Conservation (phyloP, 345 rosid species). For the Dimocarpus longan region DNA sequence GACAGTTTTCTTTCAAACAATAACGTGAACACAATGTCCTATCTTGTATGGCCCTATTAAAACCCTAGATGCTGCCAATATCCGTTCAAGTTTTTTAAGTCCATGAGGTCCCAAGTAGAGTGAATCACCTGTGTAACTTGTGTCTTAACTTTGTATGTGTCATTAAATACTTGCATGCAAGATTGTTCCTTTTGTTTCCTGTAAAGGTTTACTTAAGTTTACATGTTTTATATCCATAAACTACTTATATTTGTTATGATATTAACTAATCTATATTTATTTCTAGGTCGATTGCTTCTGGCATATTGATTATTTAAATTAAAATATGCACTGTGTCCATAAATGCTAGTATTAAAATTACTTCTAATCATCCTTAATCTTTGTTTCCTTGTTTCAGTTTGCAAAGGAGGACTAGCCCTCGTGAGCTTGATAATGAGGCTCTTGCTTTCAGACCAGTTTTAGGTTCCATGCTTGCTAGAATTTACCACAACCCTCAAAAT, state of each 20-base stretch:
- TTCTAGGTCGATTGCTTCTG: not conserved
- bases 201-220: not conserved
- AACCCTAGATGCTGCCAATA: not conserved
- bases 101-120: not conserved
- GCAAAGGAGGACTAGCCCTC: constrained; percentile 81
- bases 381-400: constrained; percentile 52
- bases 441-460: constrained; percentile 86
- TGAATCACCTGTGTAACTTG: not conserved
- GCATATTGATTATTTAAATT: not conserved
- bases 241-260: not conserved
- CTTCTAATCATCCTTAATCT: constrained; percentile 19
- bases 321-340: not conserved
- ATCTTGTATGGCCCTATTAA: not conserved
- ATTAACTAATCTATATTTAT: not conserved
- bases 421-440: constrained; percentile 88
- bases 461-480: constrained; percentile 90
- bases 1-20: not conserved
- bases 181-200: not conserved
- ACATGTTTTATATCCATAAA: not conserved
- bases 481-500: constrained; percentile 81
- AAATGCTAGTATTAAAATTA: constrained; percentile 5
- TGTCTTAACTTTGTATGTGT: too few relatives aligned
- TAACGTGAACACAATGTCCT: not conserved
- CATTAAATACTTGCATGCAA: not conserved
- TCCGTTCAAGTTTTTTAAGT: not conserved